These are phyloP conservation scores for Rosa rugosa DNA, from an alignment of 306 rosid species.

Conservation along the genomic window DNA sequence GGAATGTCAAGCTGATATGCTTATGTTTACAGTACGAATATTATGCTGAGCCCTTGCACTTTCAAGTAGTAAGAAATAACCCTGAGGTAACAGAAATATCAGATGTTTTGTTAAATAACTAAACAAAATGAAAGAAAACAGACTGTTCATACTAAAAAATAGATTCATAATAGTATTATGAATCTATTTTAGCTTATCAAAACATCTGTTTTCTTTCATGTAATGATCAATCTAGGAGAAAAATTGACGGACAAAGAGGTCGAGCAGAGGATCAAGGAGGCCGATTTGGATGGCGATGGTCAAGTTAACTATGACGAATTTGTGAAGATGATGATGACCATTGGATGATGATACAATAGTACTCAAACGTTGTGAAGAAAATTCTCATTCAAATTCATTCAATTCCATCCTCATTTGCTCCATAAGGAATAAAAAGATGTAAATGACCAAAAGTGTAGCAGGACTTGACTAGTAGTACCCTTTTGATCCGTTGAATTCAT, in stretches of 20 bases:
- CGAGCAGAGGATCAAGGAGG: slow-evolving; percentile 89
- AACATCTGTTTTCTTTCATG: too few relatives aligned
- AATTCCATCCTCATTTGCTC: slow-evolving; percentile 19
- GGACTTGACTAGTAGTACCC: slow-evolving; percentile 29
- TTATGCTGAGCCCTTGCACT: too few relatives aligned
- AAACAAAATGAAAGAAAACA: too few relatives aligned
- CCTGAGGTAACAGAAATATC: too few relatives aligned
- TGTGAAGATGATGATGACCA: slow-evolving; percentile 81
- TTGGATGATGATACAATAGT: slow-evolving; percentile 58
- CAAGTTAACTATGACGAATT: slow-evolving; percentile 91
- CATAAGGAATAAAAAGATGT: slow-evolving; percentile 22
- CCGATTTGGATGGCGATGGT: slow-evolving; percentile 96
- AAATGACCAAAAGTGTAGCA: slow-evolving; percentile 32
- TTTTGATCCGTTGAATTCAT: slow-evolving; percentile 43
- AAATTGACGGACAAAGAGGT: slow-evolving; percentile 86
- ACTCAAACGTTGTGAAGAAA: neutral
- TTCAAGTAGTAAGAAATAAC: too few relatives aligned
- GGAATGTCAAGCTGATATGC: too few relatives aligned
- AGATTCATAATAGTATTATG: too few relatives aligned
- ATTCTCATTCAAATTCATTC: slow-evolving; percentile 28
- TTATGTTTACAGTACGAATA: too few relatives aligned
- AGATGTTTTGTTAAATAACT: too few relatives aligned
- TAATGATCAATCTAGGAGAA: slow-evolving; percentile 90
- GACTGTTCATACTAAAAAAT: too few relatives aligned
- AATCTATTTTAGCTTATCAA: too few relatives aligned